A percentile compares a stretch with the other conserved stretches of the same genome.
phyloP scores from a whole-genome alignment of 2,329 filamentous ascomycete genomes.

The Blastomyces silverae region DNA sequence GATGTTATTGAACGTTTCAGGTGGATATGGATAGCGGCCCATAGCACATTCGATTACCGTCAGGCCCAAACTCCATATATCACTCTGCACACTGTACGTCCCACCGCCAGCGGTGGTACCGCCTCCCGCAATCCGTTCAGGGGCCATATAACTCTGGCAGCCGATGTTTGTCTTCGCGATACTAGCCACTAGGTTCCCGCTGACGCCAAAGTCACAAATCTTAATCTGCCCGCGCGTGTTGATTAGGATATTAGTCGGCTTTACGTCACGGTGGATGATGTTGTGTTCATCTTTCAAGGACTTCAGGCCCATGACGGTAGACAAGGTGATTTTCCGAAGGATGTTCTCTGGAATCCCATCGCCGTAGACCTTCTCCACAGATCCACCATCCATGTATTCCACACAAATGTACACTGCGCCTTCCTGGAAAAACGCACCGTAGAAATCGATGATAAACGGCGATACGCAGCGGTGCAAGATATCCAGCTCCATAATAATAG shows the following conservation, averaged over 20 bases:
- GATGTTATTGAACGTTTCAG: conserved; percentile 96
- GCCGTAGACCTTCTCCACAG: conserved; percentile 89
- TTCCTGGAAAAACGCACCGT: conserved; percentile 97
- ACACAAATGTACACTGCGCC: conserved; percentile 99
- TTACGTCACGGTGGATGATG: conserved; percentile 97
- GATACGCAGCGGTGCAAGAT: conserved; percentile 92
- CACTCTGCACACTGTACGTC: conserved; percentile 94
- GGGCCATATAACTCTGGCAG: conserved; percentile 98
- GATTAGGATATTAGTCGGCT: conserved; percentile 95
- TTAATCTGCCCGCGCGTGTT: conserved; percentile 90
- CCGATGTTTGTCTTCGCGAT: conserved; percentile 99
- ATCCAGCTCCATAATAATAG: conserved; percentile 95
- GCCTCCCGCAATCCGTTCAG: conserved; percentile 83
- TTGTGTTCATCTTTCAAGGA: conserved; percentile 95
- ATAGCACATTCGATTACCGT: conserved; percentile 94
- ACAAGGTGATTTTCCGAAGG: conserved; percentile 80
- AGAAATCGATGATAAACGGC: conserved; percentile 97
- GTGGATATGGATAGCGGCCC: conserved; percentile 91
- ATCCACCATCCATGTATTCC: conserved; percentile 98
- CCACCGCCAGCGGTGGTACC: conserved; percentile 67
- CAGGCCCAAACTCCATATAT: conserved; percentile 93
- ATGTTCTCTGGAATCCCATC: conserved; percentile 86
- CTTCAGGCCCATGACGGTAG: conserved; percentile 86
- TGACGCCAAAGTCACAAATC: conserved; percentile 97
- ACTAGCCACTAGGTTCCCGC: conserved; percentile 90